phyloP scores from a whole-genome alignment of 768 basidiomycete genomes.

The Kwoniella botswanensis region DNA sequence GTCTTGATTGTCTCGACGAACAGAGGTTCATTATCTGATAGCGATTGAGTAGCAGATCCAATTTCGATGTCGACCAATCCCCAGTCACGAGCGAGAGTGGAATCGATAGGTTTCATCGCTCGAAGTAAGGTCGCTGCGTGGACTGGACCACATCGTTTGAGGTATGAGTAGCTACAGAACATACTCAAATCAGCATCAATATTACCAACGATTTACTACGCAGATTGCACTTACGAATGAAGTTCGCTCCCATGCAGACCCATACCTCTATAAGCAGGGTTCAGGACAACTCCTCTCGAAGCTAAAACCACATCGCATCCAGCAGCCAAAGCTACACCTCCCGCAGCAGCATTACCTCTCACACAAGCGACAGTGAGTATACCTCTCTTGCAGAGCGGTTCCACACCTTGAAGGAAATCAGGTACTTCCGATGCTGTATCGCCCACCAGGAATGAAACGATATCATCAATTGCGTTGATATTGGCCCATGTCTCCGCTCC shows the following conservation, averaged over 20 bases:
- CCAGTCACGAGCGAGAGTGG: constrained; percentile 22
- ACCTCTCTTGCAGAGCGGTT: constrained; percentile 35
- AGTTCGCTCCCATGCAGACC: constrained; percentile 52
- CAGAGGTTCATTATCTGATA: constrained; percentile 25
- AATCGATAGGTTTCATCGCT: constrained; percentile 43
- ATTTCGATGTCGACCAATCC: constrained; percentile 46
- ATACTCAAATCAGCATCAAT: neutral
- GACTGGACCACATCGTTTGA: constrained; percentile 32
- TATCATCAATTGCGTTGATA: constrained; percentile 55
- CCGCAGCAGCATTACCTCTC: constrained; percentile 52
- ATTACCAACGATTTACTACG: neutral
- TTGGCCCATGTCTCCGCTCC: constrained; percentile 50
- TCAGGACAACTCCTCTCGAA: constrained; percentile 40
- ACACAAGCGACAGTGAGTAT: constrained; percentile 51
- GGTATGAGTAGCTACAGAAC: constrained; percentile 41
- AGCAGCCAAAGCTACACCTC: constrained; percentile 52
- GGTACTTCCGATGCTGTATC: constrained; percentile 39
- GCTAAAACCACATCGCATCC: constrained; percentile 47
- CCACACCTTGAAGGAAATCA: constrained; percentile 25
- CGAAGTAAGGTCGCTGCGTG: constrained; percentile 32
- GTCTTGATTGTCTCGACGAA: constrained; percentile 18
- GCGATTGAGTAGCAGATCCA: constrained; percentile 23
- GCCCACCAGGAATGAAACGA: constrained; percentile 51
- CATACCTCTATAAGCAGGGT: constrained; percentile 50
- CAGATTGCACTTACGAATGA: constrained; percentile 44